Evolutionary conservation across 1,284 basidiomycete species (phyloP), one percentile per base, ranked within the genome.

Genomic region (Termitomyces sp.): DNA sequence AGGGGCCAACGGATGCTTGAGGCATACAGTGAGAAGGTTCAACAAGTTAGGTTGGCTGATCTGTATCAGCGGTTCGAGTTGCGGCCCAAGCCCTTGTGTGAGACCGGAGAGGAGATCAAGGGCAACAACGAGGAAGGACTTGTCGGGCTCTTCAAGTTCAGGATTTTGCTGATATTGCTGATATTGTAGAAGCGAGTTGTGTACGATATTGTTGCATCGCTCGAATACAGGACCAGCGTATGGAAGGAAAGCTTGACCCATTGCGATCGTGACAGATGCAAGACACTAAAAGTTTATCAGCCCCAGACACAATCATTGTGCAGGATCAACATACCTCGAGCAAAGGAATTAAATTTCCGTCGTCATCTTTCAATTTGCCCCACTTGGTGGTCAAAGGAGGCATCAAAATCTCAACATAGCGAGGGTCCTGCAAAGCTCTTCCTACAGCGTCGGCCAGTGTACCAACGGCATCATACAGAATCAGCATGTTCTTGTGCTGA

Each of bases 401-500:
- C 94, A 99, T 97, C 59, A 99, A 74, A 56, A 97, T 94, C 52
- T 97, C 90, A 54, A 99, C 88, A 66, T 91, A 96, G 16, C 84
- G 76, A 1, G 91, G 83, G 62, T 91, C 89, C 64, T 92, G 89
- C 54, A 99, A 73, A 5, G 93, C 91, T 40, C 83, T 68, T 7
- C 94, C 95, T 35, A 99, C 96, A 13, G 94, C 93, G 67, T 99
- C 97, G 3, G 97, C 97, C 14, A 99, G 77, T 1, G 97, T 99
- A 5, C 97, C 96, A 52, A 99, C 88, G 11, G 97, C 97, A 67
- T 99, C 97, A 68, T 99, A 99, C 35, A 99, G 73, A 60, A 99
- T 99, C 58, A 99, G 80, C 80, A 99, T 86, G 68, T 99, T 99
- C 82, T 99, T 99, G 70, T 97, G 94, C 68, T 99, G 96, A 69